phyloP scores from a whole-genome alignment of 139 green algal species.

The Tetradesmus obliquus region DNA sequence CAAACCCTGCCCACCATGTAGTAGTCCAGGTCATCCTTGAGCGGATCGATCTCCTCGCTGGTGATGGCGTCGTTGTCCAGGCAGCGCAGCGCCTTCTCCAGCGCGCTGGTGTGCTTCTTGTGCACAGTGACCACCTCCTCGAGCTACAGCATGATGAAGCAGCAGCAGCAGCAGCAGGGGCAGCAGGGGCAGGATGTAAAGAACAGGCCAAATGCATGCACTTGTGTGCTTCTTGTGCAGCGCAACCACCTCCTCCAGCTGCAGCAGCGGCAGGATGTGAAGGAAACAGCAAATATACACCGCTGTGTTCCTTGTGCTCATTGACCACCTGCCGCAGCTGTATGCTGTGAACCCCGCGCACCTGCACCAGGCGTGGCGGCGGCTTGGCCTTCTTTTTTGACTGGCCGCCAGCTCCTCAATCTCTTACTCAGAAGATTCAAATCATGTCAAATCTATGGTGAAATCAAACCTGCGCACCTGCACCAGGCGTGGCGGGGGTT shows the following conservation, averaged over 20 bases:
- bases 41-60: slow-evolving; percentile 79
- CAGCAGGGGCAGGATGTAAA: background rate
- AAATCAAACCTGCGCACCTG: background rate
- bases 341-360: no score
- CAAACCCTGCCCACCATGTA: slow-evolving; percentile 67
- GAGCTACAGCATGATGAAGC: slow-evolving; percentile 46
- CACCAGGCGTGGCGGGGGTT: slow-evolving; percentile 60
- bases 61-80: slow-evolving; percentile 95
- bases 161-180: background rate
- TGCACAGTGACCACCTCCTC: slow-evolving; percentile 78
- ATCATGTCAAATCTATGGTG: background rate
- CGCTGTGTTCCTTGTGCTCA: background rate
- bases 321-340: background rate
- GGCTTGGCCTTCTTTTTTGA: no score
- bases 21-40: slow-evolving; percentile 91
- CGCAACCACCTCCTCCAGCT: slow-evolving; percentile 63
- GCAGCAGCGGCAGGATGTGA: no score
- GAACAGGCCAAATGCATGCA: background rate
- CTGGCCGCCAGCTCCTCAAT: slow-evolving; percentile 79
- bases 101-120: slow-evolving; percentile 81
- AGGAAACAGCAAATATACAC: background rate
- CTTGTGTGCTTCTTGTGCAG: slow-evolving; percentile 86
- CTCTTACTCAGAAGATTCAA: slow-evolving; percentile 77
- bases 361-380: no score
- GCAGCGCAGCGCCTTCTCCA: slow-evolving; percentile 92